Percentiles rank a stretch among this genome's conserved stretches.
Evolutionary conservation across 768 basidiomycete species (phyloP).

Genomic region (Cubamyces sp.): DNA sequence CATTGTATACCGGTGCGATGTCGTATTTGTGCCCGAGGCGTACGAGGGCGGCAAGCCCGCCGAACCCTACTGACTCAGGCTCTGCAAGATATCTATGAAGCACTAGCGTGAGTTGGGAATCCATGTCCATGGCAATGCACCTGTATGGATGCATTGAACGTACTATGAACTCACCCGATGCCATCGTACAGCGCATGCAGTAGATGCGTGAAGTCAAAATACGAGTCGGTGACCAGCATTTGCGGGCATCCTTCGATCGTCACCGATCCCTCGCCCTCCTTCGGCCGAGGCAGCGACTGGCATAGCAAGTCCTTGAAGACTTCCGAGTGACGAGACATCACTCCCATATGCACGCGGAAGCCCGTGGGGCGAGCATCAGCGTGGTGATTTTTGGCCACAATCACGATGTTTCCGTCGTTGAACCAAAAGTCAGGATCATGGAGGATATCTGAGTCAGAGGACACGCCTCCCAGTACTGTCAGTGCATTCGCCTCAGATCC

Average conservation of each 20-base stretch:
- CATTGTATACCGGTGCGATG: neutral
- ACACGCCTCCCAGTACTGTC: neutral
- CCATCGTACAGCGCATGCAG: conserved; percentile 16
- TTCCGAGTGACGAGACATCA: conserved; percentile 9
- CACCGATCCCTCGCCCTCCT: neutral
- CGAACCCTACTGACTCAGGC: neutral
- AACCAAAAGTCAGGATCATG: conserved; percentile 51
- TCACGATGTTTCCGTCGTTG: conserved; percentile 67
- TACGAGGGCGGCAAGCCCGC: conserved; percentile 2
- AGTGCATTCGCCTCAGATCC: no score
- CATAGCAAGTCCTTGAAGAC: neutral
- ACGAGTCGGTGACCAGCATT: conserved; percentile 1
- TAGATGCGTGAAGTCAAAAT: conserved; percentile 3
- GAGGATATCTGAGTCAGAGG: neutral
- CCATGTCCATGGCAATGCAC: no score
- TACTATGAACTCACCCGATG: neutral
- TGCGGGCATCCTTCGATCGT: conserved; percentile 2
- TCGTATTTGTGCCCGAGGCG: conserved; percentile 23
- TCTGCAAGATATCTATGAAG: no score
- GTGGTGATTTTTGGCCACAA: conserved; percentile 43
- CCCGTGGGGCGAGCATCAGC: neutral
- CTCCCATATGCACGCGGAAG: conserved; percentile 3
- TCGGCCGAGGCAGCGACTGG: neutral
- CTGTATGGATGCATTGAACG: no score
- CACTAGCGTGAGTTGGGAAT: no score